Conservation (phyloP, 1,284 basidiomycete species). For the Apiotrichum montevideense region DNA sequence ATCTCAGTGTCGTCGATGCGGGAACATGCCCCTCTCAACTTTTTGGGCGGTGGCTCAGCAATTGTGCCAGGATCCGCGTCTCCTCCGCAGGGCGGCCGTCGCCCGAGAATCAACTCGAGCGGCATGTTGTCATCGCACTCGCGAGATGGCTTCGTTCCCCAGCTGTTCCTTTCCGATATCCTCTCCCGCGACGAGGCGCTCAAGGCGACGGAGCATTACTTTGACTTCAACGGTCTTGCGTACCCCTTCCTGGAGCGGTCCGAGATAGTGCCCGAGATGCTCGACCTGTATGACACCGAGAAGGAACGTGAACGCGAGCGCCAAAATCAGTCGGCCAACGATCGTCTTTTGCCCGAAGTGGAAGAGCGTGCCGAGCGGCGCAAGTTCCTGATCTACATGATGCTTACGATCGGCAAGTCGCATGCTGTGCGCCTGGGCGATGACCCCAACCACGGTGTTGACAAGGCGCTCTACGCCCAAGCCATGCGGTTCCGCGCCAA, state of each 20-base stretch:
- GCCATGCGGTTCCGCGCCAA: constrained; percentile 18
- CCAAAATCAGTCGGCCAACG: not conserved
- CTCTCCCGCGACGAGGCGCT: constrained; percentile 19
- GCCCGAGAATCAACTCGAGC: not conserved
- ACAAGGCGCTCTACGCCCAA: constrained; percentile 10
- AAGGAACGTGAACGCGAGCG: not conserved
- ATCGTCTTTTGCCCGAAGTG: not conserved
- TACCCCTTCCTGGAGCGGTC: constrained; percentile 27
- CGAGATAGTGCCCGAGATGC: constrained; percentile 21
- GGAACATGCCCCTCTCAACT: constrained; percentile 4
- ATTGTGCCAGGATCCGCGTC: not conserved
- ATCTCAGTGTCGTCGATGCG: not conserved
- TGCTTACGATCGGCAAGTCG: constrained; percentile 26
- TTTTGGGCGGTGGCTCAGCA: not conserved
- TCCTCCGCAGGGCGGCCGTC: not conserved
- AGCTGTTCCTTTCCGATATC: not conserved
- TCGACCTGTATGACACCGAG: constrained; percentile 18
- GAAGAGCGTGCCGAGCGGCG: constrained; percentile 14
- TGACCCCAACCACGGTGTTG: not conserved
- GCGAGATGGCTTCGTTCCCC: not conserved
- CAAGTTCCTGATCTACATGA: constrained; percentile 32
- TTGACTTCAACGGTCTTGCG: constrained; percentile 22
- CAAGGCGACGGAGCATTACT: constrained; percentile 22
- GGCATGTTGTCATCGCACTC: constrained; percentile 2
- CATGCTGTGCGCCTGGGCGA: constrained; percentile 20